Evolutionary conservation across 768 basidiomycete species (phyloP).

Genomic region (Imleria badia): DNA sequence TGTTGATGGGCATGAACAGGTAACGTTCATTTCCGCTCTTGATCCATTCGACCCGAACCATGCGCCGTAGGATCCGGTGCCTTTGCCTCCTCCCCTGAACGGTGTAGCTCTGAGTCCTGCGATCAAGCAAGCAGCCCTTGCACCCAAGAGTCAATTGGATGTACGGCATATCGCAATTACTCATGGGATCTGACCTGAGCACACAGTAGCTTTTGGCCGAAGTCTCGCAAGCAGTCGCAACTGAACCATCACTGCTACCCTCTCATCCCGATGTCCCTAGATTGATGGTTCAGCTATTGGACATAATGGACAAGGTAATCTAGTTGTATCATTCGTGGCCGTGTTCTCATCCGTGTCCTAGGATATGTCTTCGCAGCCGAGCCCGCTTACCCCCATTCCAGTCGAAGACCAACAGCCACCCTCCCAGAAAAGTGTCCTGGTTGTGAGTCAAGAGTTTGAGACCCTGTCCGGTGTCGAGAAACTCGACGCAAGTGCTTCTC

Average conservation of each 20-base stretch:
- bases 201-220: constrained; percentile 26
- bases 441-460: constrained; percentile 45
- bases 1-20: constrained; percentile 21
- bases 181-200: constrained; percentile 19
- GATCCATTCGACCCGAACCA: not conserved
- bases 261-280: constrained; percentile 24
- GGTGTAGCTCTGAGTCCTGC: constrained; percentile 9
- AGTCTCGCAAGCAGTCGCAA: constrained; percentile 31
- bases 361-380: constrained; percentile 20
- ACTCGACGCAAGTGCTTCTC: constrained; percentile 42
- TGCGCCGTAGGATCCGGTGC: constrained; percentile 4
- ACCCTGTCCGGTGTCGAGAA: constrained; percentile 46
- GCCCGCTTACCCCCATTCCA: constrained; percentile 20
- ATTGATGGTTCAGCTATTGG: constrained; percentile 13
- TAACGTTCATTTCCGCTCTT: constrained; percentile 10
- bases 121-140: constrained; percentile 10
- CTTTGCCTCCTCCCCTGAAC: not conserved
- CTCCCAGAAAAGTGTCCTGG: constrained; percentile 15
- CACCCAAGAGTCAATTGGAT: constrained; percentile 27
- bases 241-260: constrained; percentile 26
- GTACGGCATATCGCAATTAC: constrained; percentile 20
- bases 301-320: constrained; percentile 11
- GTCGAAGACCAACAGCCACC: constrained; percentile 7
- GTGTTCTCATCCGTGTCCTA: constrained; percentile 5
- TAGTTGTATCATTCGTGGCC: not conserved